Evolutionary conservation across 345 rosid genomes (phyloP).

Genomic region (Ceriops tagal): DNA sequence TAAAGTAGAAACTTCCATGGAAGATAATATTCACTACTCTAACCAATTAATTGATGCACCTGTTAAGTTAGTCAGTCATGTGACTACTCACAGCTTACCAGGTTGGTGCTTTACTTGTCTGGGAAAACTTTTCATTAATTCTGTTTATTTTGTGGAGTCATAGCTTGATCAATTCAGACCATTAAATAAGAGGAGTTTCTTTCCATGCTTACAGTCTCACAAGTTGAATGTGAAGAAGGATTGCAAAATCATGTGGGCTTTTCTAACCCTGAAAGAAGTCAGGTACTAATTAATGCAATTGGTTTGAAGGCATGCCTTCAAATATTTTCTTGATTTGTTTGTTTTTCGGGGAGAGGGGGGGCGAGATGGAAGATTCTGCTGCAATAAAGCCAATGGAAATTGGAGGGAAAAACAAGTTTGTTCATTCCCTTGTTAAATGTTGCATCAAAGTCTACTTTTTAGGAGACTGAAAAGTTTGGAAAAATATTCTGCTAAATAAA

Average conservation of each 20-base stretch:
- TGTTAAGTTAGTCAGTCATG: slow-evolving; percentile 27
- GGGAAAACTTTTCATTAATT: background rate
- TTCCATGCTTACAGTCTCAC: slow-evolving; percentile 22
- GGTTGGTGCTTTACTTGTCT: slow-evolving; percentile 24
- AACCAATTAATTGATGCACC: slow-evolving; percentile 35
- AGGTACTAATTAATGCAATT: slow-evolving; percentile 30
- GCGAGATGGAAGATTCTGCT: no score
- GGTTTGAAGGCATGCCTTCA: background rate
- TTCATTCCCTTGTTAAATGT: no score
- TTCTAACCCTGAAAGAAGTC: slow-evolving; percentile 25
- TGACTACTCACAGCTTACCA: slow-evolving; percentile 16
- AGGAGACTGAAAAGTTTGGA: background rate
- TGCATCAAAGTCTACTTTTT: background rate
- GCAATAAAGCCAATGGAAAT: no score
- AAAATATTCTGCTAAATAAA: background rate
- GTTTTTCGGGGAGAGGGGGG: fast-evolving
- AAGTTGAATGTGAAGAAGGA: slow-evolving; percentile 16
- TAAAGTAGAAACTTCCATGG: slow-evolving; percentile 24
- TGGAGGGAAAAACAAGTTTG: no score
- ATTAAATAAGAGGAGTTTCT: slow-evolving; percentile 3
- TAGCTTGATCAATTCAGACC: background rate
- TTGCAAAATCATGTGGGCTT: slow-evolving; percentile 19
- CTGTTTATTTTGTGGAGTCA: background rate
- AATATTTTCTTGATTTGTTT: background rate
- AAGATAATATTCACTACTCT: slow-evolving; percentile 22